Evolutionary conservation across 2,329 filamentous ascomycete species (phyloP).

Genomic region (Pseudogymnoascus sp.): DNA sequence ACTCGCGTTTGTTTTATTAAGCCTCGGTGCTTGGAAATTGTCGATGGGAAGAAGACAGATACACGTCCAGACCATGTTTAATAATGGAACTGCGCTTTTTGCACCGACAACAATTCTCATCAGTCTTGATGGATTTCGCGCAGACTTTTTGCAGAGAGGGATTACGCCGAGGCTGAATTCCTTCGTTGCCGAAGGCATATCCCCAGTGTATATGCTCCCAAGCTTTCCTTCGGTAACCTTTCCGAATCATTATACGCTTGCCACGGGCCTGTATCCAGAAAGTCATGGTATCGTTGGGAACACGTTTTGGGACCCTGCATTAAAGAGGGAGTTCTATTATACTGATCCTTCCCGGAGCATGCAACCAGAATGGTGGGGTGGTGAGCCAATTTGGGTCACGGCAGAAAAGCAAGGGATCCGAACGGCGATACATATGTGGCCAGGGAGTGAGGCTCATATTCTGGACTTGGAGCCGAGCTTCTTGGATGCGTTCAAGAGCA

Average conservation of each 20-base stretch:
- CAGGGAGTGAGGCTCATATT: conserved; percentile 85
- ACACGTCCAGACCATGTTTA: conserved; percentile 24
- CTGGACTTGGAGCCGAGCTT: conserved; percentile 65
- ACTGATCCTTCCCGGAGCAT: conserved; percentile 68
- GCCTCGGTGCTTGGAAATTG: conserved; percentile 51
- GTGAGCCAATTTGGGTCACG: conserved; percentile 89
- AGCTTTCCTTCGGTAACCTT: conserved; percentile 97
- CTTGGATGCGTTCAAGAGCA: conserved; percentile 75
- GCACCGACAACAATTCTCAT: conserved; percentile 87
- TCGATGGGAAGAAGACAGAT: conserved; percentile 38
- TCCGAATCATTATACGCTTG: conserved; percentile 89
- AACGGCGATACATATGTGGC: conserved; percentile 96
- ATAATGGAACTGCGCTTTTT: conserved; percentile 84
- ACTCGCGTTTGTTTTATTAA: conserved; percentile 47
- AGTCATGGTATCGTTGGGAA: conserved; percentile 90
- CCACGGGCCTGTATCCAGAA: conserved; percentile 87
- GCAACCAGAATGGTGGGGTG: conserved; percentile 82
- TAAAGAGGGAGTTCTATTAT: conserved; percentile 78
- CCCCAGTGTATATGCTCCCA: conserved; percentile 84
- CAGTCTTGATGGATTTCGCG: conserved; percentile 90
- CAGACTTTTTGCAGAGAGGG: conserved; percentile 78
- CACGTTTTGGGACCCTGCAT: conserved; percentile 78
- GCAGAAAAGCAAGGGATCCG: conserved; percentile 74
- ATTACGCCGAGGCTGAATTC: conserved; percentile 74
- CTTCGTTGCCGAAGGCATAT: conserved; percentile 76